Evolutionary conservation across 768 basidiomycete species (phyloP).

Genomic region (Rhodotorula kratochvilovae): DNA sequence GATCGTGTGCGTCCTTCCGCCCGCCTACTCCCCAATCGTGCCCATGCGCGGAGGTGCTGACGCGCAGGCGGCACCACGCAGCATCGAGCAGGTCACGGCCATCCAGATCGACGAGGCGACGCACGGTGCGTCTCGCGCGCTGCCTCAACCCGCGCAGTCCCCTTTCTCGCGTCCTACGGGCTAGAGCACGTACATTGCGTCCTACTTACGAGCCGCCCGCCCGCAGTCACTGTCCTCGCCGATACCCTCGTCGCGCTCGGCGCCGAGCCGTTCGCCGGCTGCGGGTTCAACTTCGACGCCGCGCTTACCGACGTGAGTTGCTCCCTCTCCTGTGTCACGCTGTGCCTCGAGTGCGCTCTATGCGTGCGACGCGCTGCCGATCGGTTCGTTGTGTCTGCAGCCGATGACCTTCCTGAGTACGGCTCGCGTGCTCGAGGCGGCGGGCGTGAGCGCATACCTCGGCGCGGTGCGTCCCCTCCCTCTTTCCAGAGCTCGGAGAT

Average conservation of each 20-base stretch:
- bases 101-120: slow-evolving; percentile 17
- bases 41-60: background rate
- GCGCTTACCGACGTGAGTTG: slow-evolving; percentile 59
- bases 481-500: too few species aligned
- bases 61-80: background rate
- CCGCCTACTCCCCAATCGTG: background rate
- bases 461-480: slow-evolving; percentile 9
- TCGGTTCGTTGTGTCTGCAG: background rate
- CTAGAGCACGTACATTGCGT: too few species aligned
- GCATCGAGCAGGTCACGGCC: slow-evolving; percentile 28
- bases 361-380: too few species aligned
- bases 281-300: slow-evolving; percentile 64
- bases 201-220: too few species aligned
- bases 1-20: slow-evolving; percentile 20
- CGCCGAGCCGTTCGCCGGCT: slow-evolving; percentile 55
- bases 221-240: slow-evolving; percentile 8
- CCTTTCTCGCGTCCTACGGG: background rate
- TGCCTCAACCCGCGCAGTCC: background rate
- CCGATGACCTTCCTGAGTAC: slow-evolving; percentile 60
- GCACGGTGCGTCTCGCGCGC: slow-evolving; percentile 11
- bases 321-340: too few species aligned
- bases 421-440: slow-evolving; percentile 69
- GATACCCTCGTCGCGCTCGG: slow-evolving; percentile 57
- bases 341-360: too few species aligned
- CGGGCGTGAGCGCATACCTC: slow-evolving; percentile 61